Evolutionary conservation across 495 filamentous ascomycete genomes (phyloP).

Genomic region (Astrocystis sublimbata): DNA sequence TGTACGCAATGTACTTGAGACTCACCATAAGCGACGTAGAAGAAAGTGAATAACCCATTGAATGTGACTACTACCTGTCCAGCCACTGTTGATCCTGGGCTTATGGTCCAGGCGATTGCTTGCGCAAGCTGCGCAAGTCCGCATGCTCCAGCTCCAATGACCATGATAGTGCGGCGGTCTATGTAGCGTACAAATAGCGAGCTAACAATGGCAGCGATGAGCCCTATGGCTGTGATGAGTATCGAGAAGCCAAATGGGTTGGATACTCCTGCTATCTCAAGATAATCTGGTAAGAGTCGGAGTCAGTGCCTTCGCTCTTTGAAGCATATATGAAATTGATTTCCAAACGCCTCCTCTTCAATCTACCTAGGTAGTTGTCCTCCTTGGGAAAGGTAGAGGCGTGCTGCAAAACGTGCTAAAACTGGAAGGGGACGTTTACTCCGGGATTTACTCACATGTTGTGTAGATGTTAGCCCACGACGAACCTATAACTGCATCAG

Average conservation of each 20-base stretch:
- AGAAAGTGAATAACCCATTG: slow-evolving; percentile 32
- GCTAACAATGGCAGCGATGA: slow-evolving; percentile 51
- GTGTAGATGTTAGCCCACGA: slow-evolving; percentile 34
- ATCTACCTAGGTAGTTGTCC: no score
- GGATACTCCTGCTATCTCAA: slow-evolving; percentile 52
- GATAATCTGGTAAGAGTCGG: slow-evolving; percentile 34
- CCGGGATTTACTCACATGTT: slow-evolving; percentile 20
- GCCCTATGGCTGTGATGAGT: slow-evolving; percentile 52
- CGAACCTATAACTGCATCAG: slow-evolving; percentile 20
- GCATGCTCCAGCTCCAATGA: slow-evolving; percentile 49
- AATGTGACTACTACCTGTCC: slow-evolving; percentile 51
- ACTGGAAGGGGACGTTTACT: not conserved
- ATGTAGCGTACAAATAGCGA: slow-evolving; percentile 45
- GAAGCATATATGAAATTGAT: not conserved
- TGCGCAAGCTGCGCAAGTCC: slow-evolving; percentile 51
- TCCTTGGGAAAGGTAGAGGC: no score
- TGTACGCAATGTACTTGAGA: not conserved
- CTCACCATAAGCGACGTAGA: slow-evolving; percentile 45
- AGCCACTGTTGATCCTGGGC: slow-evolving; percentile 40
- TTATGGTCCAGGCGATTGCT: slow-evolving; percentile 48
- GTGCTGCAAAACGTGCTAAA: not conserved
- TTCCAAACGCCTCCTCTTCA: no score
- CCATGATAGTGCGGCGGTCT: slow-evolving; percentile 48
- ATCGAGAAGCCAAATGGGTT: slow-evolving; percentile 52
- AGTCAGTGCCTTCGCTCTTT: not conserved